Conservation (phyloP, 768 basidiomycete species). For the Collybia mongolica region DNA sequence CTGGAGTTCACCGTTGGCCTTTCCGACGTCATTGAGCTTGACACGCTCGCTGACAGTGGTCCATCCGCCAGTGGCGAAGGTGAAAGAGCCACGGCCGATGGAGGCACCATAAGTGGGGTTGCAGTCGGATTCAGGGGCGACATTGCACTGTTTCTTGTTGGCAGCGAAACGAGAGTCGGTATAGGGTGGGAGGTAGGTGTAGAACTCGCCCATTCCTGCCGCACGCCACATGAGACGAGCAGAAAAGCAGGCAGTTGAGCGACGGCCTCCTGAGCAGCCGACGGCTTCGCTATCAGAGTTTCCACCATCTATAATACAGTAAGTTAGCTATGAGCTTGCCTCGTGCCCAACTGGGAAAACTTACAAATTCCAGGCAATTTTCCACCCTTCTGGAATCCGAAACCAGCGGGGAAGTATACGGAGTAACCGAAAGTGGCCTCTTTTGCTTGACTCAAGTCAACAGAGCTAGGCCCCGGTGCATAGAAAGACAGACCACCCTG, state of each 20-base stretch:
- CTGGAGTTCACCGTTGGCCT: slow-evolving; percentile 71
- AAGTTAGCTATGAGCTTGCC: slow-evolving; percentile 3
- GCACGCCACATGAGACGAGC: slow-evolving; percentile 70
- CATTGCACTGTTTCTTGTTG: slow-evolving; percentile 50
- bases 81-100: slow-evolving; percentile 68
- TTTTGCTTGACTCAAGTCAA: slow-evolving; percentile 59
- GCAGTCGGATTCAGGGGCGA: slow-evolving; percentile 48
- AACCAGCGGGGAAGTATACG: slow-evolving; percentile 60
- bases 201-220: slow-evolving; percentile 60
- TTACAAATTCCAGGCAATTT: slow-evolving; percentile 73
- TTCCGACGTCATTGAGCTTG: slow-evolving; percentile 68
- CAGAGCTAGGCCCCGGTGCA: slow-evolving; percentile 50
- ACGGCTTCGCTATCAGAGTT: slow-evolving; percentile 43
- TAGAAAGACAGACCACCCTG: slow-evolving; percentile 73
- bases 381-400: slow-evolving; percentile 66
- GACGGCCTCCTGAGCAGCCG: slow-evolving; percentile 65
- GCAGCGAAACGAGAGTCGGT: slow-evolving; percentile 34
- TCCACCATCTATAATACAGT: slow-evolving; percentile 48
- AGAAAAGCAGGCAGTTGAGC: slow-evolving; percentile 56
- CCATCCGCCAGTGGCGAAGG: slow-evolving; percentile 63
- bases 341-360: slow-evolving; percentile 19
- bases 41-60: slow-evolving; percentile 70
- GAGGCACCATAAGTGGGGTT: slow-evolving; percentile 66
- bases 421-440: slow-evolving; percentile 66
- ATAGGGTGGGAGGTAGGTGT: slow-evolving; percentile 65